Conservation (phyloP, 2,329 filamentous ascomycete species). For the Dactylonectria estremocensis region DNA sequence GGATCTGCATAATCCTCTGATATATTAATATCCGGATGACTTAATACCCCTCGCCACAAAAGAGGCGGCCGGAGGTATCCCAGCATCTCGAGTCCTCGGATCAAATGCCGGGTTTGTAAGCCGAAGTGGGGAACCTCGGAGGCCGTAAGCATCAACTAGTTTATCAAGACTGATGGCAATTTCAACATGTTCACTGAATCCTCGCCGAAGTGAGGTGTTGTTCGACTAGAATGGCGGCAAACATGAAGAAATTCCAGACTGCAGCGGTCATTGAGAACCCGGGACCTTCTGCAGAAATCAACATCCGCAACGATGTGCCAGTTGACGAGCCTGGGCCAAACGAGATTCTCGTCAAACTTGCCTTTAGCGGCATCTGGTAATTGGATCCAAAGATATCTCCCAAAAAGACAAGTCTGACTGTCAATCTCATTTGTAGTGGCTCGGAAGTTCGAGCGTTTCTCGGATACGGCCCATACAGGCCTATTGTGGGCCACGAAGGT, state of each 20-base stretch:
- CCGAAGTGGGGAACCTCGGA: conserved; percentile 13
- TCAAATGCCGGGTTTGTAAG: conserved; percentile 2
- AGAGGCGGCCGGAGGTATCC: no score
- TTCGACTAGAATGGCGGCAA: background rate
- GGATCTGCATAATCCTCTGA: no score
- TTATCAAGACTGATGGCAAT: background rate
- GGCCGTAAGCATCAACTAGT: background rate
- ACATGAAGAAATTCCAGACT: conserved; percentile 23
- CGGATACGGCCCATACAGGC: conserved; percentile 48
- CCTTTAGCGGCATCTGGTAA: conserved; percentile 43
- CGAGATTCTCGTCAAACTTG: conserved; percentile 39
- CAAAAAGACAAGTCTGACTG: background rate
- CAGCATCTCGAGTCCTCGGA: background rate
- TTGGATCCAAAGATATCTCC: background rate
- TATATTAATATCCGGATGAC: no score
- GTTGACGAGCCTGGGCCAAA: conserved; percentile 2
- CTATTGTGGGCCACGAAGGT: conserved; percentile 52
- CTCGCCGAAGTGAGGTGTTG: background rate
- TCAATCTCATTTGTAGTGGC: conserved; percentile 33
- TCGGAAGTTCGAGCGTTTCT: conserved; percentile 50
- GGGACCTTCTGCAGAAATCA: conserved; percentile 23
- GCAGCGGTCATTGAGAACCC: conserved; percentile 39
- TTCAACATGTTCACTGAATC: background rate
- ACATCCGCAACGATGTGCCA: conserved; percentile 18
- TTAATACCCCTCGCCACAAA: no score